Base-by-base conservation (phyloP, 106 monocot genomes). In the Allium cepa region DNA sequence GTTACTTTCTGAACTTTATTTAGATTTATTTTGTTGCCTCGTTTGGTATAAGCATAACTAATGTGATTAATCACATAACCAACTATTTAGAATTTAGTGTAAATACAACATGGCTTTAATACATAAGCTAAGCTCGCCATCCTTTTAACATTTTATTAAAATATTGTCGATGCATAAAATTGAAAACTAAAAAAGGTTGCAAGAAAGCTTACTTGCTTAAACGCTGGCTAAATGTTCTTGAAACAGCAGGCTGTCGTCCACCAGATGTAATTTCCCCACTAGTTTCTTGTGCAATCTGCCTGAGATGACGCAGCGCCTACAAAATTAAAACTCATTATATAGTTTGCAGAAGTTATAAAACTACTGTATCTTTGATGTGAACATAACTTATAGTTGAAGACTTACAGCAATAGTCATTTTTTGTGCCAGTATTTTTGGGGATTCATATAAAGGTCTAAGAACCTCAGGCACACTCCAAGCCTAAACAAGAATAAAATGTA, bases 401-500 rank as follows among this genome's bases (percentile, higher is more conserved):
- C 95, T 17, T 84, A 97, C 97, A 45, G 92, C 82, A 69, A 97
- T 77, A 9, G 97, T 97, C 84, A 92, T 82, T 68, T 90, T 97
- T 79, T 92, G 92, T 53, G 97, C 97, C 13, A 97, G 57, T 58
- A 97, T 84, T 69, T 81, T 84, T 12, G 97, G 84, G 10, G 97
- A 97, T 60, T 97, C 92, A 57, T 97, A 97, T 36, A 97, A 77
- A 0, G 92, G 97, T 28, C 89, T 84, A 5, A 97, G 80, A 49
- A 97, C 89, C 72, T 97, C 97, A 47, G 97, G 97, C 7, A 90
- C 97, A 71, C 80, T 97, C 82, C 83, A 87, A 68, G 89, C 92
- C 97, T 97, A 56, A 15, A 72, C 26, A 56, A 51, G 18, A 17
- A 52, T n/a, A 47, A 28, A 3, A 36, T 36, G 36, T 36, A 36